phyloP scores from a whole-genome alignment of 345 rosid genomes.

The Salix arbutifolia region DNA sequence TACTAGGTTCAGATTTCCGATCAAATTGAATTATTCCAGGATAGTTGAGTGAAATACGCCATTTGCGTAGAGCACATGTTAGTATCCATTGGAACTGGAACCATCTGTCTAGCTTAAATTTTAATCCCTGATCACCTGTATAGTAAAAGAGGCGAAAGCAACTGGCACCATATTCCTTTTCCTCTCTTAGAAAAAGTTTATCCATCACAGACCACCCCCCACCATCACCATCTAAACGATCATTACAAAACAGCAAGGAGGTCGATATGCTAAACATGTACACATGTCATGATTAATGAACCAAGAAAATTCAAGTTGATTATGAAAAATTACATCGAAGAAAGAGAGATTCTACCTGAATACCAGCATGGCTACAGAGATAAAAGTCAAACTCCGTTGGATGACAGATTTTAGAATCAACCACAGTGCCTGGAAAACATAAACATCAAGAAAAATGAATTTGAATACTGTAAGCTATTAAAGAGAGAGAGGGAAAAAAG shows the following conservation, averaged over 20 bases:
- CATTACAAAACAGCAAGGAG: not conserved
- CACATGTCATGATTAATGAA: not conserved
- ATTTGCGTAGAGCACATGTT: not conserved
- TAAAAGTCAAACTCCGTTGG: slow-evolving; percentile 95
- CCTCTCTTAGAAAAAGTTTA: not conserved
- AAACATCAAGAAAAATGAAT: not conserved
- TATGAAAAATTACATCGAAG: not conserved
- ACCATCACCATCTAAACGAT: not conserved
- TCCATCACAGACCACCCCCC: not conserved
- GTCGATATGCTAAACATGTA: not conserved
- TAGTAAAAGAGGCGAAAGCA: not conserved
- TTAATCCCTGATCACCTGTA: not conserved
- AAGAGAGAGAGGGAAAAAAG: not conserved
- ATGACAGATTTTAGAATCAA: slow-evolving; percentile 92
- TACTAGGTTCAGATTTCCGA: not conserved
- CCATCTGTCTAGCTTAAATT: not conserved
- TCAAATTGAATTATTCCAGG: not conserved
- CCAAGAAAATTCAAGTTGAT: not conserved
- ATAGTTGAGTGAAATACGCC: not conserved
- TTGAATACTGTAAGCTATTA: not conserved
- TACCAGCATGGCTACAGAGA: slow-evolving; percentile 98
- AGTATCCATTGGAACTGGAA: not conserved
- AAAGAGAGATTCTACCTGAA: slow-evolving; percentile 56
- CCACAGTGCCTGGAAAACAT: slow-evolving; percentile 70
- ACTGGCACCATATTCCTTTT: not conserved